Base-by-base conservation (phyloP, 2,329 filamentous ascomycete species). In the Xylaria sp. region DNA sequence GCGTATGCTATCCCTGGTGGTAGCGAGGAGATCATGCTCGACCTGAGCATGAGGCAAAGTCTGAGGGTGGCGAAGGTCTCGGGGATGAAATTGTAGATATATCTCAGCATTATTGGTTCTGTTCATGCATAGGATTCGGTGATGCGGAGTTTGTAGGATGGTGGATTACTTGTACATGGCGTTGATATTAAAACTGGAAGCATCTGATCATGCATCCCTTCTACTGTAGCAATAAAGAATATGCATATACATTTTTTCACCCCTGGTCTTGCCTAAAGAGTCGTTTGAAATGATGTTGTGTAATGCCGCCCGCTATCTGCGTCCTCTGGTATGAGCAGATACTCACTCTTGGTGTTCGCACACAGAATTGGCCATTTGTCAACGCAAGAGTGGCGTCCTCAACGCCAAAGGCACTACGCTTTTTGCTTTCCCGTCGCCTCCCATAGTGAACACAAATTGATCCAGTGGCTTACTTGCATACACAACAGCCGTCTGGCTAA, bases 1-100 rank as follows among this genome's bases (percentile, higher is more conserved):
- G 96, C 96, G 0, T 98, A 99, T 80, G 95, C 96, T 70, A 95
- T 99, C 74, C 96, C 96, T 3, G 96, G 96, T 76, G 96, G 96
- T 28, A 93, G 90, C 73, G 95, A 99, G 84, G 96, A 99, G 87
- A 99, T 99, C 73, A 99, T 99, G 96, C 84, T 98, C 73, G 96
- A 99, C 80, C 81, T 99, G 77, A 97, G 93, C 82, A 97, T 99
- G 80, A 87, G 95, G 75, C 94, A 97, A 85, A 92, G 91, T 70
- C 80, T 97, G 84, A 90, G 89, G 80, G 96, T 99, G 63, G 93
- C 94, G 75, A 91, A 97, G 86, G 90, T 90, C 70, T 84, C 97
- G 80, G 96, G 96, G 10, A 97, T 98, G 95, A 99, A 97, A 87
- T 79, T 99, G 80, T 98, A 90, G 41, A 60, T 46, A 28, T 58